phyloP scores from a whole-genome alignment of 495 filamentous ascomycete species.

The Cercophora sp. region DNA sequence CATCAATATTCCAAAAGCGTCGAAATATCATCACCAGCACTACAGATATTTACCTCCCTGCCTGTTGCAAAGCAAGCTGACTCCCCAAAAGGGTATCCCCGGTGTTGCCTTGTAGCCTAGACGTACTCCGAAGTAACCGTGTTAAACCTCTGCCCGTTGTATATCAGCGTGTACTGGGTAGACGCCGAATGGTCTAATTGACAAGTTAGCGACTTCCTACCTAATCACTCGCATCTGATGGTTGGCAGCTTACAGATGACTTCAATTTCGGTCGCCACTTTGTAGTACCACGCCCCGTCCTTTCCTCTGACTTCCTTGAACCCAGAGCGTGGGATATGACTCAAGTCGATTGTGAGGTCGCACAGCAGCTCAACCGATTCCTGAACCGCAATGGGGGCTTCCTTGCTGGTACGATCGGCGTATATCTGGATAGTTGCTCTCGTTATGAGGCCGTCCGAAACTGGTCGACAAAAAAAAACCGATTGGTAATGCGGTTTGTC shows the following conservation, averaged over 20 bases:
- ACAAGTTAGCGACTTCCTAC: not conserved
- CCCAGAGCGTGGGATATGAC: conserved; percentile 27
- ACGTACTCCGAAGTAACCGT: conserved; percentile 34
- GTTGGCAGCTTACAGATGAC: conserved; percentile 23
- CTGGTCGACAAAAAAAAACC: conserved; percentile 20
- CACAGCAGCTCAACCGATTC: conserved; percentile 24
- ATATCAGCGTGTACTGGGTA: conserved; percentile 33
- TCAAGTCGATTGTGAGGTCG: conserved; percentile 27
- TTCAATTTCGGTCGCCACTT: conserved; percentile 27
- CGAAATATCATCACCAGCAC: too few relatives aligned
- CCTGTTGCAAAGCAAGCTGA: too few relatives aligned
- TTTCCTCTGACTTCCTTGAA: conserved; percentile 17
- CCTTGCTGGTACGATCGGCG: conserved; percentile 19
- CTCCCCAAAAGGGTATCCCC: too few relatives aligned
- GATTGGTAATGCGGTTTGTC: conserved; percentile 25
- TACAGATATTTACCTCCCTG: too few relatives aligned
- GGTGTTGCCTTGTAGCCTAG: too few relatives aligned
- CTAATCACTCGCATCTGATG: not conserved
- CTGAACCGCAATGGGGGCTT: conserved; percentile 23
- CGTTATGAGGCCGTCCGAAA: conserved; percentile 21
- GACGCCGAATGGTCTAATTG: conserved; percentile 27
- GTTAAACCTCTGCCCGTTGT: conserved; percentile 27
- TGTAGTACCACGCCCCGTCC: conserved; percentile 35
- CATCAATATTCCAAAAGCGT: too few relatives aligned
- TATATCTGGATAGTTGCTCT: conserved; percentile 25